Evolutionary conservation across 2,329 filamentous ascomycete genomes (phyloP), one percentile per base, ranked within the genome.

Genomic region (Sclerotinia trifoliorum): DNA sequence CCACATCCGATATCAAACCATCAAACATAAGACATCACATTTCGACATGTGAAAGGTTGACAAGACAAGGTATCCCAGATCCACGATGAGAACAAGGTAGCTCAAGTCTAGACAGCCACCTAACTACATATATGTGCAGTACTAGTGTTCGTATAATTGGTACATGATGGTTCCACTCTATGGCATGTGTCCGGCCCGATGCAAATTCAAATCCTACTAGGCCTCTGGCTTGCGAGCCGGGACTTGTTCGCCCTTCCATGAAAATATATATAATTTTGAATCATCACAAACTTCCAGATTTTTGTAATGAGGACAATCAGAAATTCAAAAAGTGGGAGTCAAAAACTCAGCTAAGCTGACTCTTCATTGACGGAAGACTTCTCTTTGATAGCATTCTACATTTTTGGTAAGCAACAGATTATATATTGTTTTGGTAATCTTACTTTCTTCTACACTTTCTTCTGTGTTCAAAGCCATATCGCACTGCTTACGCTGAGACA

Each of bases 41-140:
- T 49, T 49, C 48, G 44, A 49, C 58, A 61, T 61, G 44, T 61
- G 58, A 61, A 61, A n/a, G 21, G 1, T 17, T 17, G 17, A 42
- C 3, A 42, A 42, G 39, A 11, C 15, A 17, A 42, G 39, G 39
- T 42, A 42, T 42, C 39, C 39, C 15, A 15, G 29, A 26, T n/a
- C 19, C 42, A 60, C 42, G 17, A 60, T 32, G 11, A 10, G 24
- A 32, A 24, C n/a, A 32, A 32, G 42, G 46, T n/a, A 5, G 11
- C 26, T 60, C 15, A 17, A 46, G 42, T 48, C 57, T 48, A 57
- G 55, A 32, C 57, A 42, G 15, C 39, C 15, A 42, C 39, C 39
- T 19, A 5, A 54, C 26, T 32, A 29, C 44, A 32, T 19, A 32
- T 19, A 32, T 44, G 13, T 46, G 57, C 57, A 61, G 44, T 21